Conservation (phyloP, 768 basidiomycete genomes). For the Xerocomellus intermedius region DNA sequence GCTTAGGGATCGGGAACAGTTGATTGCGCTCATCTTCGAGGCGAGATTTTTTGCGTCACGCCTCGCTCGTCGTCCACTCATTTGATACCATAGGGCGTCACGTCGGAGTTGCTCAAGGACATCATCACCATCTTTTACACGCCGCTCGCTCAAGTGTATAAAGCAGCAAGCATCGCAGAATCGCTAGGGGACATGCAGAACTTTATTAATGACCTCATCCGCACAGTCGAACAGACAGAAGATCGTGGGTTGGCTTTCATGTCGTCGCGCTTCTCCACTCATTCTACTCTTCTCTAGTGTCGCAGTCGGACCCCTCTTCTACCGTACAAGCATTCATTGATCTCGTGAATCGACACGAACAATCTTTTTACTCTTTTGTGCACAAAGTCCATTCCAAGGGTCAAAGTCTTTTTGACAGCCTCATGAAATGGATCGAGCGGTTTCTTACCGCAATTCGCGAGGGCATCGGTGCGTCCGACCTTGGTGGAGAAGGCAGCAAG, state of each 20-base stretch:
- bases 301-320: conserved; percentile 75
- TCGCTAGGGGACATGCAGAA: conserved; percentile 88
- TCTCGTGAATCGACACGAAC: conserved; percentile 91
- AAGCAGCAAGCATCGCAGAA: conserved; percentile 95
- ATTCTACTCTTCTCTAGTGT: conserved; percentile 45
- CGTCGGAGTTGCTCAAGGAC: conserved; percentile 93
- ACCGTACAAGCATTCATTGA: conserved; percentile 94
- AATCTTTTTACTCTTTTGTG: conserved; percentile 94
- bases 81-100: conserved; percentile 65
- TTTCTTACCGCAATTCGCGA: conserved; percentile 90
- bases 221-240: conserved; percentile 89
- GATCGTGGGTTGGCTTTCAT: conserved; percentile 57
- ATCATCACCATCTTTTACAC: conserved; percentile 99
- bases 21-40: conserved; percentile 95
- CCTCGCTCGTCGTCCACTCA: conserved; percentile 1
- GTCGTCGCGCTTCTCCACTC: neutral
- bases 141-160: conserved; percentile 94
- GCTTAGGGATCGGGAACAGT: conserved; percentile 83
- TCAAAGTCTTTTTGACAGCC: conserved; percentile 85
- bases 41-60: conserved; percentile 39
- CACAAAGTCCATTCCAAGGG: conserved; percentile 99
- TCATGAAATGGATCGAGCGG: conserved; percentile 97
- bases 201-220: conserved; percentile 93
- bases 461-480: conserved; percentile 58
- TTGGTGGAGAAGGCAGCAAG: conserved; percentile 12